phyloP scores from a whole-genome alignment of 495 filamentous ascomycete species.

The Amorphotheca resinae region DNA sequence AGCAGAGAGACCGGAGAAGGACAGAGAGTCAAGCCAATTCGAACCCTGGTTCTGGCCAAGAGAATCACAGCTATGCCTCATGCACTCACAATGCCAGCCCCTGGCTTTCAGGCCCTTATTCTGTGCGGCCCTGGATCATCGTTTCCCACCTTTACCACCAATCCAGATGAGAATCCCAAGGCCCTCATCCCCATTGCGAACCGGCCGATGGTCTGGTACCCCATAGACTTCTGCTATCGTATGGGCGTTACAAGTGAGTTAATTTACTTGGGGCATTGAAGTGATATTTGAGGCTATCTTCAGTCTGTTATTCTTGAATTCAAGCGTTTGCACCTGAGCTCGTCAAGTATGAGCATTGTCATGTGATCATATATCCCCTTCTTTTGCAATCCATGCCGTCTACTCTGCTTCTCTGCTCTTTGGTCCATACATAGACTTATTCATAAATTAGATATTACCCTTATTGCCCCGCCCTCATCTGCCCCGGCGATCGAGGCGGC shows the following conservation, averaged over 20 bases:
- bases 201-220: slow-evolving; percentile 91
- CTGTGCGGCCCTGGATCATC: slow-evolving; percentile 84
- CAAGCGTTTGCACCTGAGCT: no score
- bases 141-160: slow-evolving; percentile 83
- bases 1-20: no score
- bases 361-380: no score
- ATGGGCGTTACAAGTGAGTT: slow-evolving; percentile 65
- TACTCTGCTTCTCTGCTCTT: no score
- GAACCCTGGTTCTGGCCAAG: no score
- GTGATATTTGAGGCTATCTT: background rate
- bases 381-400: no score
- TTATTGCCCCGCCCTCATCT: slow-evolving; percentile 70
- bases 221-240: slow-evolving; percentile 79
- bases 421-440: no score
- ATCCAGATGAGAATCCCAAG: slow-evolving; percentile 81
- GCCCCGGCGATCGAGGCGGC: slow-evolving; percentile 59
- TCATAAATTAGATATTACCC: slow-evolving; percentile 63
- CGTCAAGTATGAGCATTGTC: no score
- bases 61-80: slow-evolving; percentile 44
- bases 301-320: no score
- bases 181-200: slow-evolving; percentile 87
- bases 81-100: slow-evolving; percentile 52
- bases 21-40: no score
- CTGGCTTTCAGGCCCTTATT: slow-evolving; percentile 87
- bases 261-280: no score